Conservation (phyloP, 768 basidiomycete species). For the Trichaptum fuscoviolaceum region DNA sequence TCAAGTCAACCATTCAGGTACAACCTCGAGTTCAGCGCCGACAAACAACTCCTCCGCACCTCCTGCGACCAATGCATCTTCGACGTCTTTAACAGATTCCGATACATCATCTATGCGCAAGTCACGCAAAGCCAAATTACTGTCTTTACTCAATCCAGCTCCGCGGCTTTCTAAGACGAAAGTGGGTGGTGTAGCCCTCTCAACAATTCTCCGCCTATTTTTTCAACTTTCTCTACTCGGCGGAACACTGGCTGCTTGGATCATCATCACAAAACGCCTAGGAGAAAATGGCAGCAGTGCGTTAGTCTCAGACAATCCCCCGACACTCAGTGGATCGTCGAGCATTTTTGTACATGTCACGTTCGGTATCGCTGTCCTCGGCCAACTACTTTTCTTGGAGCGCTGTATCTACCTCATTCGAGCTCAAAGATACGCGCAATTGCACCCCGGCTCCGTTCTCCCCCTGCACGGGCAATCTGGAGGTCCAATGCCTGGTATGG, state of each 20-base stretch:
- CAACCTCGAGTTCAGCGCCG: slow-evolving; percentile 9
- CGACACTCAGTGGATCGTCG: slow-evolving; percentile 25
- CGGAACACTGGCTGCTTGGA: slow-evolving; percentile 55
- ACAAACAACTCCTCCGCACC: not conserved
- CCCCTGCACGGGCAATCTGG: slow-evolving; percentile 16
- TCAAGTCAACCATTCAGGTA: slow-evolving; percentile 10
- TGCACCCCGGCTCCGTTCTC: slow-evolving; percentile 52
- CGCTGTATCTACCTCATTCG: slow-evolving; percentile 60
- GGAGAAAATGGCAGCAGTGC: slow-evolving; percentile 10
- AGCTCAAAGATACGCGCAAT: slow-evolving; percentile 53
- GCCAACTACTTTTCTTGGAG: slow-evolving; percentile 57
- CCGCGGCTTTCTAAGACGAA: slow-evolving; percentile 1
- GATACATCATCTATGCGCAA: slow-evolving; percentile 8
- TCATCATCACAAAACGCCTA: slow-evolving; percentile 30
- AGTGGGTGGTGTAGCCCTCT: slow-evolving; percentile 16
- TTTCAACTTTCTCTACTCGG: slow-evolving; percentile 23
- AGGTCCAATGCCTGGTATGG: slow-evolving; percentile 35
- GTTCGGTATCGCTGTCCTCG: slow-evolving; percentile 47
- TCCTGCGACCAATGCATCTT: slow-evolving; percentile 36
- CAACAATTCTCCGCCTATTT: slow-evolving; percentile 14
- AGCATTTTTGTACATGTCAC: slow-evolving; percentile 58
- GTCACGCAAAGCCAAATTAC: slow-evolving; percentile 2
- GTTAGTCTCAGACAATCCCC: slow-evolving; percentile 9
- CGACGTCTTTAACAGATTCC: slow-evolving; percentile 20
- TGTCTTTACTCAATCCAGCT: not conserved